Evolutionary conservation across 2,329 filamentous ascomycete genomes (phyloP).

Genomic region (Pseudogymnoascus sp.): DNA sequence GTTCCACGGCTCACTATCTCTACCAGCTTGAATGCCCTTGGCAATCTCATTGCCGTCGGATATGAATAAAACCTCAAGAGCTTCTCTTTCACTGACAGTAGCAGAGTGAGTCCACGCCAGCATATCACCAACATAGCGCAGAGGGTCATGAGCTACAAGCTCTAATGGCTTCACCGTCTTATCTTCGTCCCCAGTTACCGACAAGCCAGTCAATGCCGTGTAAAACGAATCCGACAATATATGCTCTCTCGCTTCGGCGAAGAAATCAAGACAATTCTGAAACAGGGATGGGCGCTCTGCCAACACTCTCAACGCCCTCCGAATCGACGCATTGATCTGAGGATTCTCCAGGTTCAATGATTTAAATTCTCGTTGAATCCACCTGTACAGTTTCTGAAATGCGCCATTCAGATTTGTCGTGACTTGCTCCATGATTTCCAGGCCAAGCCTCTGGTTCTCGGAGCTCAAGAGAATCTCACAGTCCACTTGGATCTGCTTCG

Average conservation of each 20-base stretch:
- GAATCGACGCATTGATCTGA: conserved; percentile 78
- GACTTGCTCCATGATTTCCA: conserved; percentile 87
- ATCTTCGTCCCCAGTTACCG: conserved; percentile 51
- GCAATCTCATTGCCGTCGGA: conserved; percentile 84
- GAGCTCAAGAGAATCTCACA: conserved; percentile 84
- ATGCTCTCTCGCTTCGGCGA: conserved; percentile 81
- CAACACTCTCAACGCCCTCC: conserved; percentile 75
- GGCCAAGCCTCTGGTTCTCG: conserved; percentile 78
- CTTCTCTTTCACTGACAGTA: conserved; percentile 87
- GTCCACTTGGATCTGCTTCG: conserved; percentile 82
- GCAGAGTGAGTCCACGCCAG: conserved; percentile 94
- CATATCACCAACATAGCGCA: conserved; percentile 95
- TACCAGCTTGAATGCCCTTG: conserved; percentile 69
- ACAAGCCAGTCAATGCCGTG: conserved; percentile 70
- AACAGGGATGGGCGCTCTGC: conserved; percentile 86
- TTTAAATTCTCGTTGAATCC: conserved; percentile 92
- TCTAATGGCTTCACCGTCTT: conserved; percentile 80
- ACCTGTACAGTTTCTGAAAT: conserved; percentile 93
- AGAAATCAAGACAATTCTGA: conserved; percentile 87
- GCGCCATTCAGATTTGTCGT: conserved; percentile 80
- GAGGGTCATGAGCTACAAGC: conserved; percentile 80
- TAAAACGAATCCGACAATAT: conserved; percentile 86
- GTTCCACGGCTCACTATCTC: conserved; percentile 79
- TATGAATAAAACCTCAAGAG: conserved; percentile 84
- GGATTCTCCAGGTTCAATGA: conserved; percentile 88